Conservation (phyloP, 371 early-diverging fungal genomes). For the Sporodiniella umbellata region DNA sequence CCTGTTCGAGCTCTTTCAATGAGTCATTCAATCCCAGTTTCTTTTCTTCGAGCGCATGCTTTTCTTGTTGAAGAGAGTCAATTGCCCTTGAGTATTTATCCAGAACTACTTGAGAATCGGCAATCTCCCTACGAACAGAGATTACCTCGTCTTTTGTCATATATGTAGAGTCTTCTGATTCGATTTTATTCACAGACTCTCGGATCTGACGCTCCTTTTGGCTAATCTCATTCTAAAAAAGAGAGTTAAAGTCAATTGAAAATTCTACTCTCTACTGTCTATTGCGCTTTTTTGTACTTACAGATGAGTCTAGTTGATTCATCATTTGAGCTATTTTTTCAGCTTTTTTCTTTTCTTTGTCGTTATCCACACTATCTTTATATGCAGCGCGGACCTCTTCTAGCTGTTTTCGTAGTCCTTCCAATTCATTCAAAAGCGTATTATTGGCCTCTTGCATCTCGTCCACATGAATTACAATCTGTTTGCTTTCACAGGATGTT, state of each 20-base stretch:
- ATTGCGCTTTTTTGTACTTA: slow-evolving; percentile 36
- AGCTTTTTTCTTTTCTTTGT: slow-evolving; percentile 76
- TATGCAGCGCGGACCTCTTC: slow-evolving; percentile 44
- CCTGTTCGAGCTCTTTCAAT: slow-evolving; percentile 31
- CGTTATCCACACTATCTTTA: slow-evolving; percentile 54
- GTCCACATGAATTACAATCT: slow-evolving; percentile 78
- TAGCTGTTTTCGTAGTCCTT: slow-evolving; percentile 65
- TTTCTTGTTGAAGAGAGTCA: slow-evolving; percentile 60
- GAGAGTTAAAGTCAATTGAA: background rate
- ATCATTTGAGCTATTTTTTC: slow-evolving; percentile 87
- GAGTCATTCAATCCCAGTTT: slow-evolving; percentile 15
- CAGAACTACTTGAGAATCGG: slow-evolving; percentile 66
- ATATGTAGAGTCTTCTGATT: slow-evolving; percentile 27
- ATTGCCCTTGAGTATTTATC: slow-evolving; percentile 71
- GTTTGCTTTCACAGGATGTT: slow-evolving; percentile 81
- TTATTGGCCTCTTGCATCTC: slow-evolving; percentile 80
- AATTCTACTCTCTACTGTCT: no score
- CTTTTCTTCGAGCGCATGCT: slow-evolving; percentile 58
- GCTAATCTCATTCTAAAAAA: slow-evolving; percentile 53
- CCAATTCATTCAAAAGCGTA: slow-evolving; percentile 68
- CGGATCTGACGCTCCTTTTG: slow-evolving; percentile 81
- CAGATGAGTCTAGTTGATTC: slow-evolving; percentile 79
- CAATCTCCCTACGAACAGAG: slow-evolving; percentile 74
- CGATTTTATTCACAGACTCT: slow-evolving; percentile 70
- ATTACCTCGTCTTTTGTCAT: slow-evolving; percentile 71